Conservation (phyloP, 352 stramenopile species). For the Phytopythium litorale region DNA sequence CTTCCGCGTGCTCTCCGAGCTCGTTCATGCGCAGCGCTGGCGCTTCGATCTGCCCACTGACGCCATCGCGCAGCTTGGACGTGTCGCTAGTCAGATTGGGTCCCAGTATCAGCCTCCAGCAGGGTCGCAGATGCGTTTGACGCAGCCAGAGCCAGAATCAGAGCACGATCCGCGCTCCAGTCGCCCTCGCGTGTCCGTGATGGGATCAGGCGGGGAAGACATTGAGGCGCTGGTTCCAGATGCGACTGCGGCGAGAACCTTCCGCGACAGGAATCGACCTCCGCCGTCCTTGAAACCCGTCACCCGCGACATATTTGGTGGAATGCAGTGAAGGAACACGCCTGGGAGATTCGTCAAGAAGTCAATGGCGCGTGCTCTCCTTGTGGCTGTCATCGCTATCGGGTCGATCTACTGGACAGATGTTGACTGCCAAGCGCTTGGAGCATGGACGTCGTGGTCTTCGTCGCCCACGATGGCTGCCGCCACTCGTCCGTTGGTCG, state of each 20-base stretch:
- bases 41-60: constrained; percentile 25
- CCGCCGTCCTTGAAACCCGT: constrained; percentile 27
- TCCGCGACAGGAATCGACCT: constrained; percentile 8
- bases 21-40: constrained; percentile 43
- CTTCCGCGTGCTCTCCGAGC: constrained; percentile 39
- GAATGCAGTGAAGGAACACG: background rate
- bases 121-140: background rate
- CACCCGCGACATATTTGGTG: constrained; percentile 27
- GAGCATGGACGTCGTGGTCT: background rate
- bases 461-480: background rate
- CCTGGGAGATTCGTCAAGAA: background rate
- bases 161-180: constrained; percentile 17
- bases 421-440: background rate
- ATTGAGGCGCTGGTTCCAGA: constrained; percentile 43
- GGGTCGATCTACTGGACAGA: background rate
- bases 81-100: background rate
- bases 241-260: constrained; percentile 11
- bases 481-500: background rate
- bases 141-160: constrained; percentile 1
- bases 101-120: background rate
- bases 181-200: constrained; percentile 36
- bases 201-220: constrained; percentile 29
- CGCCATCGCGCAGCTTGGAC: constrained; percentile 14
- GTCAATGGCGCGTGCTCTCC: background rate
- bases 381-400: background rate